phyloP scores from a whole-genome alignment of 2,329 filamentous ascomycete species.

The Paecilomyces sp. region DNA sequence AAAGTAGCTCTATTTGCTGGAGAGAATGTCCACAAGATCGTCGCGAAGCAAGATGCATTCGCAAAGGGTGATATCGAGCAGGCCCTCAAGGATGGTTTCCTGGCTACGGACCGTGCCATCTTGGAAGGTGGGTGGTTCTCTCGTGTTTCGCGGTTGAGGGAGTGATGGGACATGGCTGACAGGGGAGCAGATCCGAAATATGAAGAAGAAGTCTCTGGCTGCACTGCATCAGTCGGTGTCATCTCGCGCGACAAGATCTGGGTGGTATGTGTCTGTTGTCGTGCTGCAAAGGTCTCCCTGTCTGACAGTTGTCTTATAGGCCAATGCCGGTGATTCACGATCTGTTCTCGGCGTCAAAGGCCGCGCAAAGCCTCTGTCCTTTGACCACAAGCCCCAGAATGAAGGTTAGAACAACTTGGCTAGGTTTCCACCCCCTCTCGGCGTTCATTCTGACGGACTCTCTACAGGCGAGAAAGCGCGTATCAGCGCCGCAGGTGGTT shows the following conservation, averaged over 20 bases:
- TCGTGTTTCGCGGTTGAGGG: not conserved
- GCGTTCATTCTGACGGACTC: constrained; percentile 8
- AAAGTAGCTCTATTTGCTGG: constrained; percentile 92
- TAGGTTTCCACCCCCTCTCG: not conserved
- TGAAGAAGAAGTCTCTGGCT: constrained; percentile 95
- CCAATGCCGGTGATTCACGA: constrained; percentile 93
- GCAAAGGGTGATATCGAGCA: constrained; percentile 87
- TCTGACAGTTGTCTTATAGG: constrained; percentile 48
- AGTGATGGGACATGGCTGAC: constrained; percentile 11
- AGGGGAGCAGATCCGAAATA: constrained; percentile 74
- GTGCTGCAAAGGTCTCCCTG: not conserved
- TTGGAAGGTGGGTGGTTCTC: constrained; percentile 65
- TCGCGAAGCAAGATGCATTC: constrained; percentile 91
- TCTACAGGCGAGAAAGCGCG: constrained; percentile 80
- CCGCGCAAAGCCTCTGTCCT: constrained; percentile 93
- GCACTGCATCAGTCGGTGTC: constrained; percentile 86
- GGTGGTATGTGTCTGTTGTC: constrained; percentile 60
- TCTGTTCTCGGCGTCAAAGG: constrained; percentile 94
- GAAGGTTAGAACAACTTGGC: constrained; percentile 57
- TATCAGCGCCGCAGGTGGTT: constrained; percentile 91
- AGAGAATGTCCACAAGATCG: constrained; percentile 86
- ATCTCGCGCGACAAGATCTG: constrained; percentile 90
- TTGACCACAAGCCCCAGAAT: constrained; percentile 98
- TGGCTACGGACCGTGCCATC: constrained; percentile 93
- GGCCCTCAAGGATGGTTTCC: constrained; percentile 92